Evolutionary conservation across 345 rosid species (phyloP), one percentile per base, ranked within the genome.

Genomic region (Diplotaxis tenuifolia): DNA sequence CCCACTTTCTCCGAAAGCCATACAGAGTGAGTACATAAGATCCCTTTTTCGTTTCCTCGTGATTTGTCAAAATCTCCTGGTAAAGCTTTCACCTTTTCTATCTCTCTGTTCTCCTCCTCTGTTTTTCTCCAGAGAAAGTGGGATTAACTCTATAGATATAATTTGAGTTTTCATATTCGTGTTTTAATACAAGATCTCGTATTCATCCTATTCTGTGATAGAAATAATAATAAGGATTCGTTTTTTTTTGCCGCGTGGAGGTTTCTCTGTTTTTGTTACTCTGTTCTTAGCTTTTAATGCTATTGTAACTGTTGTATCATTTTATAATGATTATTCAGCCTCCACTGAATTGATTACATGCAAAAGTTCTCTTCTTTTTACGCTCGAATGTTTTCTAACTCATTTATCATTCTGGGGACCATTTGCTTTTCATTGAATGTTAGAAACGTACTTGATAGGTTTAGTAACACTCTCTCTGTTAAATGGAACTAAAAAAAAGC

Each of bases 1-100:
- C 42, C 20, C 32, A 63, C 63, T 27, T 67, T 67, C 34, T 49
- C 42, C 9, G 12, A 31, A 52, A 25, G 22, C 59, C 20, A 57
- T 7, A 70, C 65, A n/a, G 71, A 76, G 54, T 65, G 71, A 70
- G 56, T 65, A 47, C 58, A 77, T 71, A 65, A 76, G 18, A 62
- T 70, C 66, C 64, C 70, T 62, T 54, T 75, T 62, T 4, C 19
- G 40, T 45, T 38, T 12, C 34, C 36, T 62, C 59, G n/a, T 55
- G 60, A 22, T 69, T 70, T 29, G 25, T 18, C 68, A 25, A 71
- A n/a, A 65, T 71, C 66, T 63, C 60, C 60, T 55, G 79, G 79
- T 70, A 32, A 52, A 21, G 27, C 22, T 50, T 52, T 10, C 11
- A 21, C 8, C 57, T 52, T 16, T 50, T 7, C 38, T 21, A 18